Conservation (phyloP, 2,329 filamentous ascomycete genomes). For the Beauveria sp. region DNA sequence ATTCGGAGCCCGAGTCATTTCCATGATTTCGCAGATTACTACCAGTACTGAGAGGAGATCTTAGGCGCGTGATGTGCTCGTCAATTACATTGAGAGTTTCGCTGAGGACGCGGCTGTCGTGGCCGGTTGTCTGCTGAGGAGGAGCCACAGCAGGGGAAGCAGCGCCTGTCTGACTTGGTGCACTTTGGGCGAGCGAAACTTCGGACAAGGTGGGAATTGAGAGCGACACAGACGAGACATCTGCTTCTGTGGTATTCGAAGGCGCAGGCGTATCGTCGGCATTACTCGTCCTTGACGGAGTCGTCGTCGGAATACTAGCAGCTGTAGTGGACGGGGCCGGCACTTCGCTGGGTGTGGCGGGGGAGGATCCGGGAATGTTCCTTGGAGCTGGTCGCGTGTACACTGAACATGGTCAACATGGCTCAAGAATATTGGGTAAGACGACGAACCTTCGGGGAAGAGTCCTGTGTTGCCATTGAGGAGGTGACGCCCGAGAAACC, state of each 20-base stretch:
- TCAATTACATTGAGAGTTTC: constrained; percentile 95
- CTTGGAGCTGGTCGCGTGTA: constrained; percentile 55
- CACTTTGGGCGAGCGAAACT: constrained; percentile 13
- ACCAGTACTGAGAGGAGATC: constrained; percentile 45
- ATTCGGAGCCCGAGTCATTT: constrained; percentile 82
- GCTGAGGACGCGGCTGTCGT: constrained; percentile 71
- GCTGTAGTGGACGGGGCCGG: background rate
- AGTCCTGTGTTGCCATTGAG: constrained; percentile 67
- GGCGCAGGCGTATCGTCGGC: constrained; percentile 17
- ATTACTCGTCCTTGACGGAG: background rate
- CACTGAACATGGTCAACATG: constrained; percentile 34
- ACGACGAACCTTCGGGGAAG: constrained; percentile 67
- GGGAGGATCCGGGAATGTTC: constrained; percentile 20
- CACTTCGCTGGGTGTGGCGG: constrained; percentile 11
- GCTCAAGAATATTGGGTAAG: background rate
- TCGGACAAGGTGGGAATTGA: constrained; percentile 22
- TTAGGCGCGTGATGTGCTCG: constrained; percentile 88
- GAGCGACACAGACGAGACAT: constrained; percentile 18
- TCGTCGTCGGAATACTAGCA: constrained; percentile 14
- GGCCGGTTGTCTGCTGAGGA: constrained; percentile 29
- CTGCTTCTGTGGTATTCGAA: constrained; percentile 8
- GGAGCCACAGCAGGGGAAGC: constrained; percentile 26
- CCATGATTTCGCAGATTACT: constrained; percentile 38
- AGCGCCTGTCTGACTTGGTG: constrained; percentile 21
- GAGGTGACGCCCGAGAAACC: constrained; percentile 72